Percentiles rank a stretch among this genome's conserved stretches.
Evolutionary conservation across 75 land plant species (phyloP).

Genomic region (Sequoiadendron giganteum): DNA sequence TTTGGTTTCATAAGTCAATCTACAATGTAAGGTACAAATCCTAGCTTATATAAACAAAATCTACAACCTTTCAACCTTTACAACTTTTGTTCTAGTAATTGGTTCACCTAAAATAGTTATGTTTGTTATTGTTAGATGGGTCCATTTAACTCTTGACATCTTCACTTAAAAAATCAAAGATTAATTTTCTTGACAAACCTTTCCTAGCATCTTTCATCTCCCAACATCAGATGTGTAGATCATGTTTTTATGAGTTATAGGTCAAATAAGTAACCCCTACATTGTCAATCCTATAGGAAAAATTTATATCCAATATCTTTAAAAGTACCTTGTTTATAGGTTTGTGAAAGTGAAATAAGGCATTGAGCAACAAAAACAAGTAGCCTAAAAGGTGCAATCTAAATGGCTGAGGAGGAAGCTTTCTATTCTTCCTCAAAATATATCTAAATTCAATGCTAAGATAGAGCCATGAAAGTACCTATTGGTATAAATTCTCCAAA

Average conservation of each 20-base stretch:
- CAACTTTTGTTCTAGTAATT: too few species aligned
- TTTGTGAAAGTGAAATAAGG: conserved; percentile 31
- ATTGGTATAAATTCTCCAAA: not conserved
- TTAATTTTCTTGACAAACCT: too few species aligned
- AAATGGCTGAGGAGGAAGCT: not conserved
- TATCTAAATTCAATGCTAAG: not conserved
- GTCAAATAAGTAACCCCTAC: conserved; percentile 20
- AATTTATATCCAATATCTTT: conserved; percentile 28
- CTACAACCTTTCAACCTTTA: too few species aligned
- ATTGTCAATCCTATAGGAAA: conserved; percentile 21
- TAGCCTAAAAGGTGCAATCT: conserved; percentile 2
- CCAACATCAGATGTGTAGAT: conserved; percentile 31
- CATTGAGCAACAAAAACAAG: conserved; percentile 17
- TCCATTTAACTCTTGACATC: too few species aligned
- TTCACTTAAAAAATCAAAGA: too few species aligned
- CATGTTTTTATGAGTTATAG: conserved; percentile 26
- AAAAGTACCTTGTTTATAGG: conserved; percentile 23
- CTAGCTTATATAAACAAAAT: too few species aligned
- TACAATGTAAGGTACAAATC: too few species aligned
- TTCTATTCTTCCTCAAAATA: not conserved
- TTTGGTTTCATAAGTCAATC: too few species aligned
- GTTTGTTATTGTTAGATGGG: too few species aligned
- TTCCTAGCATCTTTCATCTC: conserved; percentile 27
- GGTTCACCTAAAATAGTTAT: too few species aligned
- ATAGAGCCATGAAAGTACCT: not conserved